A percentile compares a stretch with the other conserved stretches of the same genome.
phyloP scores from a whole-genome alignment of 2,329 filamentous ascomycete species.

The Neofusicoccum kwambonambiense region DNA sequence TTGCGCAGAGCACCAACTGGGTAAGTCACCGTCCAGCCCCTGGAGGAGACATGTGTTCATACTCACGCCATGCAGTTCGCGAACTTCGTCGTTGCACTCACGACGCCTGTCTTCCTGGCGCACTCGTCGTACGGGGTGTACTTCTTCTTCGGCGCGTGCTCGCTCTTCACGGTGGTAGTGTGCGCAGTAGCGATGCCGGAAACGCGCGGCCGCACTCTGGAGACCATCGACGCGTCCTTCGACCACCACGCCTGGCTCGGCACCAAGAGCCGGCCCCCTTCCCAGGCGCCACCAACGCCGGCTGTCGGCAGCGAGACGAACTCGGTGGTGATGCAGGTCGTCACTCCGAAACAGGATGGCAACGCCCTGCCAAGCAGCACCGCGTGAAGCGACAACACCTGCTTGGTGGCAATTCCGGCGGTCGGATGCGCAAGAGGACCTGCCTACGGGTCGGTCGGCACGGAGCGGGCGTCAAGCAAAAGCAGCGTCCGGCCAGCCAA shows the following conservation, averaged over 20 bases:
- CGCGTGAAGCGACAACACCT: neutral
- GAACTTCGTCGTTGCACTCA: slow-evolving; percentile 37
- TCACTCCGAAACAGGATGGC: no score
- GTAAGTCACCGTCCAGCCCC: slow-evolving; percentile 26
- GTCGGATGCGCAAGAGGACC: neutral
- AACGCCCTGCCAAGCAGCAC: neutral
- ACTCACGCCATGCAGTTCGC: slow-evolving; percentile 22
- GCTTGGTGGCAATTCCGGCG: neutral
- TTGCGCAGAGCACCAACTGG: slow-evolving; percentile 57
- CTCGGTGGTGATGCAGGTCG: neutral
- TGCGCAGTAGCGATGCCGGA: slow-evolving; percentile 49
- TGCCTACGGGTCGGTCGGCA: neutral
- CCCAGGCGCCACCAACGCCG: neutral
- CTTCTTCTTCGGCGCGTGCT: slow-evolving; percentile 32
- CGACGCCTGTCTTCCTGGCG: slow-evolving; percentile 51
- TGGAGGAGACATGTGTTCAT: neutral
- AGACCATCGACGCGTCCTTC: slow-evolving; percentile 51
- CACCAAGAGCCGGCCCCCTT: neutral
- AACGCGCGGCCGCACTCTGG: slow-evolving; percentile 48
- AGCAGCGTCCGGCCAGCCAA: neutral
- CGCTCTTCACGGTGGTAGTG: slow-evolving; percentile 25
- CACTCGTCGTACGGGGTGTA: slow-evolving; percentile 34
- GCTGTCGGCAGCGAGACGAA: neutral
- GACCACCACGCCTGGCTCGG: slow-evolving; percentile 25
- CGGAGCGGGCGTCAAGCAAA: neutral